Base-by-base conservation (phyloP, 305 asterid genomes). In the Lippia alba region DNA sequence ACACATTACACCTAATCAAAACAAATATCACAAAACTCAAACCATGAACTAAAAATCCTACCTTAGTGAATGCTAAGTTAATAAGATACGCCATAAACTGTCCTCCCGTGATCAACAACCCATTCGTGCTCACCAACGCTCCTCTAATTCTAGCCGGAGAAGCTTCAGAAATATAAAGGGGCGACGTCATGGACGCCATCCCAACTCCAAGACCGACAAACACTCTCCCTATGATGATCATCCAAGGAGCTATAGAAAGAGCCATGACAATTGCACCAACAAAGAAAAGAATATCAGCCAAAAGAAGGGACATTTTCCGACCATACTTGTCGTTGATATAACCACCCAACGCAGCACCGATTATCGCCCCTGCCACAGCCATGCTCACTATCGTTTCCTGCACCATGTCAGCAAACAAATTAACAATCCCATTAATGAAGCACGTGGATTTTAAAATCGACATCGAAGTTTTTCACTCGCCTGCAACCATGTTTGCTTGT, bases 141-240 rank as follows among this genome's bases (percentile, higher is more conserved):
- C 91, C 96, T 72, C 93, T 72, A 53, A 86, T 83, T 77, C 89
- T 73, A 56, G 90, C 87, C 2, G 96, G 96, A 15, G 96, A 89
- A 4, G 87, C 85, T 79, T 86, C 96, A 1, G 92, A 89, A 3
- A 89, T 89, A 61, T 89, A 89, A 30, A 89, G 89, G 0, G 92
- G 96, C 10, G 89, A 67, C 2, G 89, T 89, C 91, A 86, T 89
- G 64, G 96, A 89, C 2, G 89, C 92, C 92, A 83, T 89, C 66
- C 96, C 92, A 48, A 88, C 91, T 64, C 95, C 95, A 0, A 88
- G 61, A n/a, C 95, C 91, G 2, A 85, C 89, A 8, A 85, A 78
- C 53, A 88, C 48, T 50, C 95, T 76, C 15, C 96, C 96, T 8
- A 86, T 0, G 56, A 89, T 89, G 12, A 86, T 81, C 80, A 89